These are phyloP conservation scores for Corinectria fuckeliana DNA, from an alignment of 2,329 filamentous ascomycete genomes.

Conservation along the genomic window DNA sequence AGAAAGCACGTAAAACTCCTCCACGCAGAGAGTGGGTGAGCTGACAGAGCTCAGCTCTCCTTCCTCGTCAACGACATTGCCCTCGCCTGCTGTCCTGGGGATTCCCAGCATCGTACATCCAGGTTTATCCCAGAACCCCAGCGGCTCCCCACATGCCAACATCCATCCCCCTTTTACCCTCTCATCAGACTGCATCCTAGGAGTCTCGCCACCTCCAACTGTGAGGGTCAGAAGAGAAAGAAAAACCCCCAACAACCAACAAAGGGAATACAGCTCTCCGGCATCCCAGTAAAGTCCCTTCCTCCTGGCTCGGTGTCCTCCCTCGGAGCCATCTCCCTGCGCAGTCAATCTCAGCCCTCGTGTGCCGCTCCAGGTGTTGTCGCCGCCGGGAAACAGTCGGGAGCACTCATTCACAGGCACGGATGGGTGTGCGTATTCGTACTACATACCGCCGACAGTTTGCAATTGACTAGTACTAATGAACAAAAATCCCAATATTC, in stretches of 20 bases:
- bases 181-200: constrained; percentile 12
- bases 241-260: not conserved
- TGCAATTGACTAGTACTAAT: not conserved
- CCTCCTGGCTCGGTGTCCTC: not conserved
- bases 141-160: constrained; percentile 14
- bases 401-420: no score
- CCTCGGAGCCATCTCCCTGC: not conserved
- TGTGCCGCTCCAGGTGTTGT: not conserved
- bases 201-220: constrained; percentile 16
- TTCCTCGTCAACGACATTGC: not conserved
- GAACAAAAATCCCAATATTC: no score
- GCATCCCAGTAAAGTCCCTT: constrained; percentile 1
- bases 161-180: constrained; percentile 24
- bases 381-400: not conserved
- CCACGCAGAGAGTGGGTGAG: not conserved
- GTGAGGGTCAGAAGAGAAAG: not conserved
- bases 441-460: no score
- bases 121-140: constrained; percentile 9
- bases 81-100: not conserved
- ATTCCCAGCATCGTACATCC: constrained; percentile 4
- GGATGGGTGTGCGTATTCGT: not conserved
- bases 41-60: constrained; percentile 1
- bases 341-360: constrained; percentile 4
- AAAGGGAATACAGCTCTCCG: not conserved
- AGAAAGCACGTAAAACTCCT: not conserved